Percentiles rank a stretch among this genome's conserved stretches.
Evolutionary conservation across 148 eudicot species (phyloP).

Genomic region (Chenopodium album): DNA sequence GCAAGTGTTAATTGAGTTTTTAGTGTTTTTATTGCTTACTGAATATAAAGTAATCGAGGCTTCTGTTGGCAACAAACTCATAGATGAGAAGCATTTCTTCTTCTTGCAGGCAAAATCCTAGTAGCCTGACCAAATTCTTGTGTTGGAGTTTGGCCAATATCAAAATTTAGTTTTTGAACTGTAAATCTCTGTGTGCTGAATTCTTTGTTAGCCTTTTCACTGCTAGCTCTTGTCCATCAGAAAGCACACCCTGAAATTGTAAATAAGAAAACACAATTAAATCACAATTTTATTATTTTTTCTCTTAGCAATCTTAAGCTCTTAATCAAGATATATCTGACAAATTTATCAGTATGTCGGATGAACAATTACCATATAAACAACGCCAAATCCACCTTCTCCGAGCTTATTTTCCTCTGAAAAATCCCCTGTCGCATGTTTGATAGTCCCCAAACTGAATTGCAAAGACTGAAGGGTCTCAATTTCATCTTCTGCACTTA

Average conservation of each 20-base stretch:
- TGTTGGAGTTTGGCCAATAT: conserved; percentile 29
- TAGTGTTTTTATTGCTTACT: conserved; percentile 5
- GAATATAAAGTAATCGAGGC: conserved; percentile 29
- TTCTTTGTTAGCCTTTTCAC: conserved; percentile 26
- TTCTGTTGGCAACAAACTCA: conserved; percentile 27
- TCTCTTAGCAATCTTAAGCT: not conserved
- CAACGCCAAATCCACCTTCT: conserved; percentile 33
- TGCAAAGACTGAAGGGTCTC: conserved; percentile 28
- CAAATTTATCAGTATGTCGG: not conserved
- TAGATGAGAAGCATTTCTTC: conserved; percentile 36
- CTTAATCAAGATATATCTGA: not conserved
- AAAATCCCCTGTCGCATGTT: conserved; percentile 24
- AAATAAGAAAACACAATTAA: not conserved
- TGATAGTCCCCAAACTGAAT: conserved; percentile 25
- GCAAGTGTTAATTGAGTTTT: not conserved
- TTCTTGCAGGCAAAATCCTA: conserved; percentile 30
- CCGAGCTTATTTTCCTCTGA: conserved; percentile 27
- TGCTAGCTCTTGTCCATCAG: conserved; percentile 29
- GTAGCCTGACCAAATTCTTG: conserved; percentile 29
- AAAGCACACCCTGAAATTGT: conserved; percentile 20
- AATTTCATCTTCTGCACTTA: conserved; percentile 23
- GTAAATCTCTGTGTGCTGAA: conserved; percentile 23
- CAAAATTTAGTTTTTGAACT: conserved; percentile 34
- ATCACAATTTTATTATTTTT: not conserved
- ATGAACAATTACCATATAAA: conserved; percentile 27